phyloP scores from a whole-genome alignment of 2,329 filamentous ascomycete species.

The Aspergillus pseudoglaucus region DNA sequence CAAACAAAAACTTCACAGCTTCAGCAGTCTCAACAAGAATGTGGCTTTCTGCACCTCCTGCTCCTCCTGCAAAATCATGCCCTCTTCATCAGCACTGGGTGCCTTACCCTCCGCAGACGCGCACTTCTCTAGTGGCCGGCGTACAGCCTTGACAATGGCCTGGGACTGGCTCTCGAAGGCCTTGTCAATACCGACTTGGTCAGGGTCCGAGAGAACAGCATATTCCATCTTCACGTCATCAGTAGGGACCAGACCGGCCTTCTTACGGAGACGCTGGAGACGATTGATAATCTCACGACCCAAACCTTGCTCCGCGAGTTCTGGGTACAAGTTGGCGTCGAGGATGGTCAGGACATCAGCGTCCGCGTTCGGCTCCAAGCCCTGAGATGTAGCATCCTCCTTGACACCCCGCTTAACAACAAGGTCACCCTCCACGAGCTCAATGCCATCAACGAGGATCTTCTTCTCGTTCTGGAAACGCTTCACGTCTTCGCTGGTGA shows the following conservation, averaged over 20 bases:
- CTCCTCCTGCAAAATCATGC: conserved; percentile 71
- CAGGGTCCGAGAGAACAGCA: conserved; percentile 69
- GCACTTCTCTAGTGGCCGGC: conserved; percentile 69
- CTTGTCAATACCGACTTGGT: conserved; percentile 63
- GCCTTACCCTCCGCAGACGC: conserved; percentile 54
- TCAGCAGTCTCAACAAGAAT: conserved; percentile 69
- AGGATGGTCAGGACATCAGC: conserved; percentile 86
- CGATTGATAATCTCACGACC: conserved; percentile 89
- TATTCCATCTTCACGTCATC: conserved; percentile 97
- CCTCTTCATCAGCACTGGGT: conserved; percentile 47
- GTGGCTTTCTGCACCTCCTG: conserved; percentile 80
- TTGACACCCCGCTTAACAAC: conserved; percentile 73
- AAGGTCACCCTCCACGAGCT: conserved; percentile 73
- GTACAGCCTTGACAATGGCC: conserved; percentile 68
- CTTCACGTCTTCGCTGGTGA: conserved; percentile 76
- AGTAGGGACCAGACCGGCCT: conserved; percentile 80
- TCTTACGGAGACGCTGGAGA: conserved; percentile 88
- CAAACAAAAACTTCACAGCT: conserved; percentile 48
- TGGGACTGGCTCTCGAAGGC: conserved; percentile 63
- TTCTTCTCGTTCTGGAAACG: conserved; percentile 65
- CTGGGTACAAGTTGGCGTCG: conserved; percentile 74
- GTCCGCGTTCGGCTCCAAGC: conserved; percentile 81
- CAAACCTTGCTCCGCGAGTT: conserved; percentile 80
- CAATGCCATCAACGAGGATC: conserved; percentile 80
- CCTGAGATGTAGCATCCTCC: conserved; percentile 62